Conservation (phyloP, 345 rosid genomes). For the Salix udensis region DNA sequence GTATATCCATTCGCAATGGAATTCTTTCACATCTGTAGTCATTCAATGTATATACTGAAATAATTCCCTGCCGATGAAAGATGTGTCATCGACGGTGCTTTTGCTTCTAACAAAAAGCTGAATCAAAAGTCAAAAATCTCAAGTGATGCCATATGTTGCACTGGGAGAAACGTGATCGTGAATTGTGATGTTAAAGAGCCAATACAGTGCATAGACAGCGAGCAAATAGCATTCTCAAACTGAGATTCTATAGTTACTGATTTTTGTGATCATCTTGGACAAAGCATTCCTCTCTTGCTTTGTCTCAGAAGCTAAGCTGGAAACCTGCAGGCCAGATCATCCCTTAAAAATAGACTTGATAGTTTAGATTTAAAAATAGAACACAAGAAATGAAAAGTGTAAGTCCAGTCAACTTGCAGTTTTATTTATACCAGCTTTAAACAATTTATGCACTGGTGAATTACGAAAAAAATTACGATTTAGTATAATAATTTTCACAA, state of each 20-base stretch:
- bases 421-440: no score
- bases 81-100: neutral
- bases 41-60: neutral
- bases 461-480: no score
- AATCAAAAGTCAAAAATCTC: neutral
- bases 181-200: neutral
- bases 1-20: neutral
- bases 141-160: conserved; percentile 17
- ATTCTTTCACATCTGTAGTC: neutral
- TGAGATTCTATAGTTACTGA: conserved; percentile 83
- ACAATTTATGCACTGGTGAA: no score
- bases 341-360: neutral
- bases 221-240: conserved; percentile 38
- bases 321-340: conserved; percentile 48
- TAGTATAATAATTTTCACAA: no score
- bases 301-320: conserved; percentile 59
- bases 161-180: conserved; percentile 1
- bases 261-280: conserved; percentile 76
- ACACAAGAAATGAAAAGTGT: neutral
- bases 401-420: neutral
- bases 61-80: neutral
- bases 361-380: neutral
- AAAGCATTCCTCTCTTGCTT: conserved; percentile 65
- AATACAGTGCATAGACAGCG: neutral
- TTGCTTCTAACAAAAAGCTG: neutral